A percentile compares a stretch with the other conserved stretches of the same genome.
Conservation (phyloP, 805 yeast species). For the Starmerella lactis-condensi region DNA sequence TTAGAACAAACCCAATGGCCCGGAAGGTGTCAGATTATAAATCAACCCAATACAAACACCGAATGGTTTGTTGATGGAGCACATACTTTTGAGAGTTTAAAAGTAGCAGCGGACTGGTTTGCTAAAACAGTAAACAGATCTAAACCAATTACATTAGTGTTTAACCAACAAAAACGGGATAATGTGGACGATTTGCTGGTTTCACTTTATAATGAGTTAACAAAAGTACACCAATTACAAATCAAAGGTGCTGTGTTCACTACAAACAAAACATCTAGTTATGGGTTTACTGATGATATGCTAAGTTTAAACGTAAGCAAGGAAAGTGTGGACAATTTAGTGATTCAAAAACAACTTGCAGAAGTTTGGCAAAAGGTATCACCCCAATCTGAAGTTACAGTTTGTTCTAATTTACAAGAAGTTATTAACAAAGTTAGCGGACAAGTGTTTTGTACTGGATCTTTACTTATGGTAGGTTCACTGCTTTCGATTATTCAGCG, state of each 20-base stretch:
- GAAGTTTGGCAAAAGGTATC: constrained; percentile 45
- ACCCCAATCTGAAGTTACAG: constrained; percentile 25
- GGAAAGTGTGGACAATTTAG: constrained; percentile 58
- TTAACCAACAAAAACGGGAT: constrained; percentile 90
- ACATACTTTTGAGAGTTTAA: constrained; percentile 74
- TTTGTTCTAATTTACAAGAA: constrained; percentile 59
- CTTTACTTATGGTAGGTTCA: constrained; percentile 88
- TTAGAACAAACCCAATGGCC: constrained; percentile 42
- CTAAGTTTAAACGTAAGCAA: constrained; percentile 70
- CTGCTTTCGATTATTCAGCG: constrained; percentile 42
- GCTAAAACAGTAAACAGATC: constrained; percentile 17
- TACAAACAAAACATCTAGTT: constrained; percentile 80
- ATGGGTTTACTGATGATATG: constrained; percentile 62
- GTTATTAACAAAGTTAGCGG: constrained; percentile 31
- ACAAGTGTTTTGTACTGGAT: constrained; percentile 84
- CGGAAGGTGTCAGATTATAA: constrained; percentile 77
- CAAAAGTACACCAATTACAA: constrained; percentile 18
- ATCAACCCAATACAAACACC: constrained; percentile 26
- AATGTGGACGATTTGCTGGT: constrained; percentile 40
- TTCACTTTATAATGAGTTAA: constrained; percentile 23
- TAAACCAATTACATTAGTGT: constrained; percentile 38
- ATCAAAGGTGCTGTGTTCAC: constrained; percentile 39
- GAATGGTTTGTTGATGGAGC: constrained; percentile 86
- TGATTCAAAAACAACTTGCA: constrained; percentile 61
- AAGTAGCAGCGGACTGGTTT: constrained; percentile 74